A percentile compares a stretch with the other conserved stretches of the same genome.
Evolutionary conservation across 495 filamentous ascomycete species (phyloP).

Genomic region (Penicillium paradoxum): DNA sequence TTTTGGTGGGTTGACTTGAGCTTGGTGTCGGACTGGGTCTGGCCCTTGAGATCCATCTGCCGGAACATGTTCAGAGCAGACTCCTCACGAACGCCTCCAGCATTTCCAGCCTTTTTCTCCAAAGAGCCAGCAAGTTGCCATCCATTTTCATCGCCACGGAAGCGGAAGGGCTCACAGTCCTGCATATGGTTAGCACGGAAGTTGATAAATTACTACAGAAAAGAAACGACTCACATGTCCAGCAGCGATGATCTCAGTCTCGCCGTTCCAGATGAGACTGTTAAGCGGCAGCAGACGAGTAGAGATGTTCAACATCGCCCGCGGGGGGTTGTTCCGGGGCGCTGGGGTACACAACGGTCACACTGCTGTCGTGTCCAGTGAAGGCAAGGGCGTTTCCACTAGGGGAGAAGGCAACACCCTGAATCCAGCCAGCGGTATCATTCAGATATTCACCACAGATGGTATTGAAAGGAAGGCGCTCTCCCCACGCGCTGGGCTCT

Average conservation of each 20-base stretch:
- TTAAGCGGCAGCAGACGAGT: conserved; percentile 88
- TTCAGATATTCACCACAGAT: conserved; percentile 96
- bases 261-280: conserved; percentile 86
- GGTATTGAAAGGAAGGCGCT: conserved; percentile 92
- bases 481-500: conserved; percentile 87
- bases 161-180: conserved; percentile 92
- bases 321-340: conserved; percentile 87
- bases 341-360: conserved; percentile 93
- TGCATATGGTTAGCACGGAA: conserved; percentile 20
- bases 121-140: conserved; percentile 85
- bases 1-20: conserved; percentile 97
- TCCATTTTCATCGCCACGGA: conserved; percentile 73
- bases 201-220: not conserved
- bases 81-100: conserved; percentile 62
- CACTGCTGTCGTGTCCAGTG: conserved; percentile 86
- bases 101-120: conserved; percentile 55
- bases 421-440: conserved; percentile 93
- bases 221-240: conserved; percentile 59
- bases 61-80: conserved; percentile 98
- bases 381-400: conserved; percentile 89
- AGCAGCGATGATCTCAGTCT: conserved; percentile 91
- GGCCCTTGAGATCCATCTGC: conserved; percentile 97
- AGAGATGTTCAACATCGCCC: conserved; percentile 78
- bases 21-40: conserved; percentile 81
- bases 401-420: conserved; percentile 84